Evolutionary conservation across 257 asterid genomes (phyloP).

Genomic region (Cordia subcordata): DNA sequence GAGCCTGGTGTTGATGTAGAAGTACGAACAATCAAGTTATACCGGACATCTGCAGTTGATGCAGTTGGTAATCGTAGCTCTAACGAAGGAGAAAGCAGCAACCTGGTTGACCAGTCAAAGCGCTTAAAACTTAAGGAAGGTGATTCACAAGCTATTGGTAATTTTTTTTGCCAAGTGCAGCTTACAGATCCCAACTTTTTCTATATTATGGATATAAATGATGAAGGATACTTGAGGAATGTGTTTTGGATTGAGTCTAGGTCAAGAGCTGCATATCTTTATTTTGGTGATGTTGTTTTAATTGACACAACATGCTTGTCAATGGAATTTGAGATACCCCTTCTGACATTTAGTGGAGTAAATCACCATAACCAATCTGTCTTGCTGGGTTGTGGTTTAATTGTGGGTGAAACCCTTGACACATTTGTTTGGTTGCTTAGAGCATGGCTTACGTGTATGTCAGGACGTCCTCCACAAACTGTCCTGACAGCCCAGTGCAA

Average conservation of each 20-base stretch:
- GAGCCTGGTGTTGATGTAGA: slow-evolving; percentile 38
- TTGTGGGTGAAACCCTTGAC: slow-evolving; percentile 30
- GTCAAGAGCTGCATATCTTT: slow-evolving; percentile 29
- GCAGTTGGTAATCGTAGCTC: slow-evolving; percentile 33
- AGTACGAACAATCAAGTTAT: slow-evolving; percentile 50
- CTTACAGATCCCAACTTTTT: slow-evolving; percentile 29
- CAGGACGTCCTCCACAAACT: slow-evolving; percentile 40
- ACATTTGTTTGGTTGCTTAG: slow-evolving; percentile 37
- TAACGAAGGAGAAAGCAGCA: slow-evolving; percentile 20
- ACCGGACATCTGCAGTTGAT: slow-evolving; percentile 54
- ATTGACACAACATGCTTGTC: slow-evolving; percentile 33
- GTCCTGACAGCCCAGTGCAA: slow-evolving; percentile 29
- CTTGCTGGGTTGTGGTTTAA: slow-evolving; percentile 31
- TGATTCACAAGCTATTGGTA: slow-evolving; percentile 21
- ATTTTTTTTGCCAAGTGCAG: slow-evolving; percentile 25
- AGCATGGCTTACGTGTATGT: slow-evolving; percentile 41
- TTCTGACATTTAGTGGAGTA: slow-evolving; percentile 26
- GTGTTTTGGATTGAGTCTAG: slow-evolving; percentile 37
- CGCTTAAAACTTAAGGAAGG: slow-evolving; percentile 23
- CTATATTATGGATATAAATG: slow-evolving; percentile 39
- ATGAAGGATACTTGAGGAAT: slow-evolving; percentile 31
- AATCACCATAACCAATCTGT: slow-evolving; percentile 34
- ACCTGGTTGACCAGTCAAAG: slow-evolving; percentile 20
- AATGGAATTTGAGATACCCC: slow-evolving; percentile 25
- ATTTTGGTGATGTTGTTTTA: slow-evolving; percentile 33